Conservation (phyloP, 1,284 basidiomycete genomes). For the Sphaerobolus stellatus region DNA sequence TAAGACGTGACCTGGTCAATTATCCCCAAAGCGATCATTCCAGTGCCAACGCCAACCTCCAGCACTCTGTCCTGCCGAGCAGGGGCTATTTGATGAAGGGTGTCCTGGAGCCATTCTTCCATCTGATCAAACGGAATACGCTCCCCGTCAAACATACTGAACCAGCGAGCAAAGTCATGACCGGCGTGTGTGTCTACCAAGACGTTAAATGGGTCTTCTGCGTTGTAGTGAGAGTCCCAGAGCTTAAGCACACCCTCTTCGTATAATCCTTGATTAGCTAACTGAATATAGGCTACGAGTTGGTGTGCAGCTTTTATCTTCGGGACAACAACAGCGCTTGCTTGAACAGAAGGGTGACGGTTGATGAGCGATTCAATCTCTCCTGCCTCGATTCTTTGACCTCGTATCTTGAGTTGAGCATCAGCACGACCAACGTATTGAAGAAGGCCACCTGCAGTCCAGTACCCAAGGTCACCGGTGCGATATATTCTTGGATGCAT, state of each 20-base stretch:
- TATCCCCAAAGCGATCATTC: not conserved
- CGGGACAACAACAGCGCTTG: not conserved
- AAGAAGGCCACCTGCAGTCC: constrained; percentile 13
- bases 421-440: not conserved
- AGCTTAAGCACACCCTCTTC: not conserved
- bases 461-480: constrained; percentile 3
- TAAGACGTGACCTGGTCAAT: not conserved
- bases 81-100: not conserved
- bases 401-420: not conserved
- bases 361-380: not conserved
- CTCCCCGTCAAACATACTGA: too few species aligned
- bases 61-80: not conserved
- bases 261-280: not conserved
- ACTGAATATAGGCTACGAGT: not conserved
- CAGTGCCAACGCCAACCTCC: not conserved
- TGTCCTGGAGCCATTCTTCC: not conserved
- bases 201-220: not conserved
- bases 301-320: not conserved
- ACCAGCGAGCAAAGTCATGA: too few species aligned
- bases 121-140: too few species aligned
- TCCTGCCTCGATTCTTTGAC: not conserved
- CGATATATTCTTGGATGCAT: constrained; percentile 26
- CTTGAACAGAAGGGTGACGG: not conserved
- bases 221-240: not conserved
- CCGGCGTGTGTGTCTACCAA: too few species aligned